A percentile compares a stretch with the other conserved stretches of the same genome.
These are phyloP conservation scores for Theobroma grandiflorum DNA, from an alignment of 441 rosid species.

Conservation along the genomic window DNA sequence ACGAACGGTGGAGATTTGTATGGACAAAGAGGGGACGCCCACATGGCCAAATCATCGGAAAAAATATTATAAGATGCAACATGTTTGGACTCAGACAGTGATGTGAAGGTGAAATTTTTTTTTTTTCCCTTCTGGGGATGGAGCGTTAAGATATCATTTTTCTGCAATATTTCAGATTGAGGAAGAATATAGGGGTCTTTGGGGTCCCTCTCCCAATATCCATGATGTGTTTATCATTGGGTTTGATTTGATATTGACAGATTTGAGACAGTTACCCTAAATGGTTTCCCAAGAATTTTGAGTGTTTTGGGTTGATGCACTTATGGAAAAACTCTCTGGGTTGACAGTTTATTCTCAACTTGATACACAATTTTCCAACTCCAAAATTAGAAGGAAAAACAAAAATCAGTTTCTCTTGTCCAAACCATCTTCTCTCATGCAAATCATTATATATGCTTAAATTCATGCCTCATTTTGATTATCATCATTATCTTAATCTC, in stretches of 20 bases:
- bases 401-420: not conserved
- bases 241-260: conserved; percentile 30
- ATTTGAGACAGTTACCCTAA: not conserved
- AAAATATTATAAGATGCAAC: conserved; percentile 11
- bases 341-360: not conserved
- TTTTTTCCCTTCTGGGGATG: not conserved
- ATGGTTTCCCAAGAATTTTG: not conserved
- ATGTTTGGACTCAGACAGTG: conserved; percentile 30
- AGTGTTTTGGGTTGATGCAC: not conserved
- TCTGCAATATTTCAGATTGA: not conserved
- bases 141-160: not conserved
- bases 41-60: conserved; percentile 34
- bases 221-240: conserved; percentile 23
- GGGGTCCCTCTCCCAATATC: conserved; percentile 15
- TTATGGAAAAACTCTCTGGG: not conserved
- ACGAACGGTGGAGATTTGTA: conserved; percentile 51
- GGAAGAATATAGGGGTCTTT: not conserved
- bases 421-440: too few species aligned
- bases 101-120: not conserved
- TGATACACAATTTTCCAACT: not conserved
- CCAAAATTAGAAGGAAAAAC: not conserved
- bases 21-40: conserved; percentile 19
- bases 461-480: not conserved
- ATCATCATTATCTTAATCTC: too few species aligned
- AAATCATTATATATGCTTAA: not conserved